Percentiles rank a stretch among this genome's conserved stretches.
phyloP scores from a whole-genome alignment of 1,139 yeast species.

The Yarrowia galli region DNA sequence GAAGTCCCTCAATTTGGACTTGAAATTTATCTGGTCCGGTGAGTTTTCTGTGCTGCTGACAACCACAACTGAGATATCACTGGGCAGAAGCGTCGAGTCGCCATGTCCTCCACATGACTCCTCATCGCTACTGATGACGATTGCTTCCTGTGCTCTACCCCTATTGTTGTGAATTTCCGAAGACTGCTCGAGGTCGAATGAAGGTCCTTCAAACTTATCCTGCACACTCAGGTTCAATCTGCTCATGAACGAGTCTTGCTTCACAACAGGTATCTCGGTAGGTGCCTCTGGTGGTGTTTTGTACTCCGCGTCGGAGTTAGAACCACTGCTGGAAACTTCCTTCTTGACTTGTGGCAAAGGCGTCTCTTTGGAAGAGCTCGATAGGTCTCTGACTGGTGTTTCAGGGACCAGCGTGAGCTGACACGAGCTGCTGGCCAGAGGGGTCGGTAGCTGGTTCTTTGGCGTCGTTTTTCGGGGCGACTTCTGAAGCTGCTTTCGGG shows the following conservation, averaged over 20 bases:
- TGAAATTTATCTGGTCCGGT: background rate
- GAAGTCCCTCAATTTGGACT: background rate
- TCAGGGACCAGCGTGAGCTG: background rate
- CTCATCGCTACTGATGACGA: slow-evolving; percentile 1
- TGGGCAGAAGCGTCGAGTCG: background rate
- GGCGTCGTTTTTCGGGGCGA: background rate
- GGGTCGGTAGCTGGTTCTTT: background rate
- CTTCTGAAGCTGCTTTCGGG: background rate
- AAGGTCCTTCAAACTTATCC: background rate
- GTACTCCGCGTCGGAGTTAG: background rate
- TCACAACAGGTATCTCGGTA: background rate
- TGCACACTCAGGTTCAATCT: background rate
- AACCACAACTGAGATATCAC: background rate
- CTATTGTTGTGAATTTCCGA: background rate
- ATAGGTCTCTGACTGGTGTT: background rate
- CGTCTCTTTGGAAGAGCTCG: background rate
- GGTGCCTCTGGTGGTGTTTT: background rate
- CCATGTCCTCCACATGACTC: background rate
- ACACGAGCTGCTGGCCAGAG: background rate
- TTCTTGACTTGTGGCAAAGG: background rate
- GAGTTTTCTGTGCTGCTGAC: background rate
- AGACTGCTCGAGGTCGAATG: background rate
- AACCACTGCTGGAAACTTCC: background rate
- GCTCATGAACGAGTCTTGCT: background rate
- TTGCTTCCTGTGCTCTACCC: too few relatives aligned